Evolutionary conservation across 768 basidiomycete species (phyloP), one percentile per base, ranked within the genome.

Genomic region (Phaffia tasmanica): DNA sequence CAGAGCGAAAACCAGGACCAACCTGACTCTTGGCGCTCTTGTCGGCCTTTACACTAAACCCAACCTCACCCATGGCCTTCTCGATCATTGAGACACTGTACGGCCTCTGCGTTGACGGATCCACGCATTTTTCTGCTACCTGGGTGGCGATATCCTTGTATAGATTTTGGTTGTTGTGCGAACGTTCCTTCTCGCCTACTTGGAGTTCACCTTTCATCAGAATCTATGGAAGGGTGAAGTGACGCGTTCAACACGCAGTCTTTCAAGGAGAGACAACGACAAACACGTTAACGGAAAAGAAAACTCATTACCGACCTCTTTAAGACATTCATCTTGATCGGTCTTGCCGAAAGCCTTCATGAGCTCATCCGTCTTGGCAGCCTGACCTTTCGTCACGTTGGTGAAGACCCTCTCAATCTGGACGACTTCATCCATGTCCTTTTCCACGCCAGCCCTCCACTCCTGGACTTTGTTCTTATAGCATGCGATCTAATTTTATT

Each of bases 381-480:
- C 83, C 74, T 92, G 89, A 27, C 95, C 95, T 77, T 98, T 98
- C 8, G 92, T 89, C 48, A 98, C 93, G 77, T 98, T 98, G 46
- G 83, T 81, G 77, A 98, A 99, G 63, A 99, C 90, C 73, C 93
- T 90, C 71, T 84, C 87, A 74, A 98, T 93, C 77, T 99, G 95
- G 55, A 98, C 81, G 49, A 99, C 90, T 72, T 99, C 95, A 73
- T 94, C 89, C 42, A 98, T 78, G 78, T 87, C 86, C 35, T 87
- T 90, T 80, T 98, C 93, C 30, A 94, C 87, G 69, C 92, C 92
- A 66, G 83, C 89, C 67, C 95, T 80, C 84, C 86, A 99, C 76
- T 95, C 93, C 72, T 93, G 89, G 30, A 99, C 95, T 78, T 97
- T 97, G 78, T 99, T 99, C 81, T 97, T 94, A 80, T 98, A 99